A percentile compares a stretch with the other conserved stretches of the same genome.
Conservation (phyloP, 2,329 filamentous ascomycete species). For the Seiridium unicorne region DNA sequence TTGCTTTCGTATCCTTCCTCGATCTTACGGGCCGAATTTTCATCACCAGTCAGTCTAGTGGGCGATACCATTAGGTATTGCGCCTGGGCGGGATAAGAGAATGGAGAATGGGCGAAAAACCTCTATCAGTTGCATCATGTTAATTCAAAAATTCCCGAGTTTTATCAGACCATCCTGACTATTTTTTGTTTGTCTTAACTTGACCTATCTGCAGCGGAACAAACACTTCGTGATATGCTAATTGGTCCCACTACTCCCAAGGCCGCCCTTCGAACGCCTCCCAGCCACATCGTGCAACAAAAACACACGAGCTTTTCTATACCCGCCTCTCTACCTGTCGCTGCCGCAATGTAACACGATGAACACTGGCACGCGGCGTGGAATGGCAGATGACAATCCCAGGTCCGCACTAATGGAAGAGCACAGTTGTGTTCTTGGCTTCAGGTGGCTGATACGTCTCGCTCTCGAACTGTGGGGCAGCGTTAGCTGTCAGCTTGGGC, state of each 20-base stretch:
- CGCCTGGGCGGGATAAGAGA: not conserved
- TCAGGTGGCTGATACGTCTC: conserved; percentile 17
- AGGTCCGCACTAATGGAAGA: conserved; percentile 22
- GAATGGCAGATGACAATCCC: too few relatives aligned
- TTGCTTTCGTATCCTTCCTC: not conserved
- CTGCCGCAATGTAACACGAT: not conserved
- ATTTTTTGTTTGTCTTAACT: not conserved
- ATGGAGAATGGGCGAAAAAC: not conserved
- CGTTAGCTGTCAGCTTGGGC: conserved; percentile 13
- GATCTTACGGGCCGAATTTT: not conserved
- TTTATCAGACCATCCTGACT: not conserved
- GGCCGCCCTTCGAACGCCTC: not conserved
- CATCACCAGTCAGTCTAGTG: not conserved
- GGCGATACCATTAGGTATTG: not conserved
- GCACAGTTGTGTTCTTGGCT: conserved; percentile 14
- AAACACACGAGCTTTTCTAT: not conserved
- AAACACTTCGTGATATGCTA: not conserved
- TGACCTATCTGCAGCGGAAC: not conserved
- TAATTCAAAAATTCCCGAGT: not conserved
- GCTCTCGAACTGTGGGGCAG: conserved; percentile 23
- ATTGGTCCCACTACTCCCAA: not conserved
- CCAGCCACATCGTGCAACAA: conserved; percentile 1
- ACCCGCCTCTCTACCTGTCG: not conserved
- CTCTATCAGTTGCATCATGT: not conserved
- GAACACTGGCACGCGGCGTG: too few relatives aligned